Conservation (phyloP, 768 basidiomycete genomes). For the Dictyophora rubrovolvata region DNA sequence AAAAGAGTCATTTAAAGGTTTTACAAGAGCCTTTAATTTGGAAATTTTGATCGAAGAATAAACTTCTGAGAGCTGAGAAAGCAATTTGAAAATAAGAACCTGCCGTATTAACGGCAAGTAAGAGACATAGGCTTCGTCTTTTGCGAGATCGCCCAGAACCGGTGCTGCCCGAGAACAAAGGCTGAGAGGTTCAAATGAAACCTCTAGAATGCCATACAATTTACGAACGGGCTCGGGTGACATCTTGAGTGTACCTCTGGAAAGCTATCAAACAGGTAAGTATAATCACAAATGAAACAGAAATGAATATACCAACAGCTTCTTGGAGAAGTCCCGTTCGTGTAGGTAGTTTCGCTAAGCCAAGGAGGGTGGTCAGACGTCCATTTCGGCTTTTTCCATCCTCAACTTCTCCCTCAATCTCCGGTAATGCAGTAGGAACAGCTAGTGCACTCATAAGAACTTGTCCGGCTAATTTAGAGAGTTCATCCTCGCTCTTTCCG, state of each 20-base stretch:
- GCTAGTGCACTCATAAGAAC: conserved; percentile 89
- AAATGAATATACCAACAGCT: conserved; percentile 47
- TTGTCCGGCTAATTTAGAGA: conserved; percentile 74
- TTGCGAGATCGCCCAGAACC: conserved; percentile 50
- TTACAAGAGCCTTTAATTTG: conserved; percentile 67
- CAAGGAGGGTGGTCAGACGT: conserved; percentile 78
- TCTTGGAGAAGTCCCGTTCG: conserved; percentile 79
- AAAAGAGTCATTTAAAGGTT: conserved; percentile 53
- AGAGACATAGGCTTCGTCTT: conserved; percentile 54
- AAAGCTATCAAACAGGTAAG: conserved; percentile 39
- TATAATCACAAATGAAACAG: neutral
- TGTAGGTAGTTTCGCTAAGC: conserved; percentile 74
- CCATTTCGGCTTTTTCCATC: conserved; percentile 55
- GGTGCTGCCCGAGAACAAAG: conserved; percentile 74
- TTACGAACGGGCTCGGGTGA: conserved; percentile 62
- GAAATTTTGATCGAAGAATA: conserved; percentile 79
- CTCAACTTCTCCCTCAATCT: conserved; percentile 36
- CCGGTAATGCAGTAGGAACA: conserved; percentile 68
- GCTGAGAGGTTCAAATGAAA: conserved; percentile 85
- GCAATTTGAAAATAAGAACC: conserved; percentile 82
- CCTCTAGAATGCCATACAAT: conserved; percentile 83
- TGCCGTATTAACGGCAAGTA: conserved; percentile 87
- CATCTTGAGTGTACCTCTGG: conserved; percentile 73
- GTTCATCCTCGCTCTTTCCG: conserved; percentile 67
- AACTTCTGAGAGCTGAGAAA: conserved; percentile 85